phyloP scores from a whole-genome alignment of 2,329 filamentous ascomycete genomes.

The Venturia oleaginea region DNA sequence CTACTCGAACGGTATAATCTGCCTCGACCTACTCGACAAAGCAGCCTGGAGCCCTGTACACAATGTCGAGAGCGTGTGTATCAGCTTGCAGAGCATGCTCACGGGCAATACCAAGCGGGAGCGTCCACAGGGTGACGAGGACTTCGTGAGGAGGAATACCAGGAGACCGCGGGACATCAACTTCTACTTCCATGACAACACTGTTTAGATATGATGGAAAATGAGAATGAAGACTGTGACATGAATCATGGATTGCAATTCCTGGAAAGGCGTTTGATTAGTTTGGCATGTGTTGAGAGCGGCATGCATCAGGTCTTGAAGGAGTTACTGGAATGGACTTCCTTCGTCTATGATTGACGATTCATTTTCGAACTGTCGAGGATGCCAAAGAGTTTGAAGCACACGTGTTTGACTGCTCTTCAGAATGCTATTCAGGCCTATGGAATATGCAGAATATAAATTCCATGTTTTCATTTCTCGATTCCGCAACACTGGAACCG shows the following conservation, averaged over 20 bases:
- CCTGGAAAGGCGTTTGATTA: background rate
- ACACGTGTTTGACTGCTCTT: background rate
- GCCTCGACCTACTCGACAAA: slow-evolving; percentile 78
- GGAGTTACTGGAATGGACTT: slow-evolving; percentile 1
- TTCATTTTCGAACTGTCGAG: background rate
- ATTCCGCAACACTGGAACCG: background rate
- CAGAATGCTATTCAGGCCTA: background rate
- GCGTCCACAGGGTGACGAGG: slow-evolving; percentile 78
- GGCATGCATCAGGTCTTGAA: slow-evolving; percentile 3
- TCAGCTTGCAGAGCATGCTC: slow-evolving; percentile 97
- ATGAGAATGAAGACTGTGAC: background rate
- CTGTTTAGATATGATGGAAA: slow-evolving; percentile 25
- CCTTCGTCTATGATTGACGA: background rate
- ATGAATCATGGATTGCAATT: background rate
- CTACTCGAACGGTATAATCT: slow-evolving; percentile 98
- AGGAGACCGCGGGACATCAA: slow-evolving; percentile 78
- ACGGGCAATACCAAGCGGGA: slow-evolving; percentile 91
- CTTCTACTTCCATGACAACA: slow-evolving; percentile 90
- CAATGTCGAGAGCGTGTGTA: slow-evolving; percentile 92
- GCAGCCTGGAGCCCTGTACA: slow-evolving; percentile 95
- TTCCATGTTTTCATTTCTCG: background rate
- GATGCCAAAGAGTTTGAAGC: background rate
- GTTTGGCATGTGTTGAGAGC: background rate
- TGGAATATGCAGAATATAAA: background rate
- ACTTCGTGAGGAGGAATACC: slow-evolving; percentile 75